Base-by-base conservation (phyloP, 441 rosid genomes). In the Heliophila coronopifolia region DNA sequence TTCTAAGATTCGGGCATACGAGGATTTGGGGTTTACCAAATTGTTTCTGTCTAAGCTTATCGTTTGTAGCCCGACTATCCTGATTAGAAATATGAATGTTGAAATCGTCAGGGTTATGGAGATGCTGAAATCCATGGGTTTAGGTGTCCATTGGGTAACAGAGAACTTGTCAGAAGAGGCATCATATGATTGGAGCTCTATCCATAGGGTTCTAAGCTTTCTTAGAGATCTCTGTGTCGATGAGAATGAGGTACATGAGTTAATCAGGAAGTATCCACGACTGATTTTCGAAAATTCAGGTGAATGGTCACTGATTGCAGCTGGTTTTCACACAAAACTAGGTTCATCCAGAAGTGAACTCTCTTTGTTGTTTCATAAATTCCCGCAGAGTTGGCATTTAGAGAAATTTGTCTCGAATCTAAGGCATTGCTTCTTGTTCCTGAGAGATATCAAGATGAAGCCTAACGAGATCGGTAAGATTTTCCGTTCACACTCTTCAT, bases 361-460 rank as follows among this genome's bases (percentile, higher is more conserved):
- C 30, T 41, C 32, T 61, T 63, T 50, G 2, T 59, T 77, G 67
- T 78, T 86, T 72, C 72, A 44, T 48, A 75, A 60, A 28, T 63
- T 76, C 47, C 81, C 86, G 0, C 42, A 65, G 42, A 57, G 57
- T 26, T 51, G 49, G 24, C 52, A 75, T 20, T 2, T 58, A 12
- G 58, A 45, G 37, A 70, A 64, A 36, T 86, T 78, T 59, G 59
- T 79, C 32, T 66, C 56, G 4, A 89, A 83, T 69, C 57, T 86
- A 63, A 77, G 74, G 63, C 68, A 50, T 37, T 77, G 90, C 47
- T 66, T 73, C 58, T 37, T 54, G 55, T 68, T 84, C 52, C 39
- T 84, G 20, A 69, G 49, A 34, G 84, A 83, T 30, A 77, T 86
- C 22, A 74, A 77, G 39, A 86, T 90, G 98, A 73, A 77, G 4